Conservation (phyloP, 2,329 filamentous ascomycete genomes). For the Fusarium heterosporum region DNA sequence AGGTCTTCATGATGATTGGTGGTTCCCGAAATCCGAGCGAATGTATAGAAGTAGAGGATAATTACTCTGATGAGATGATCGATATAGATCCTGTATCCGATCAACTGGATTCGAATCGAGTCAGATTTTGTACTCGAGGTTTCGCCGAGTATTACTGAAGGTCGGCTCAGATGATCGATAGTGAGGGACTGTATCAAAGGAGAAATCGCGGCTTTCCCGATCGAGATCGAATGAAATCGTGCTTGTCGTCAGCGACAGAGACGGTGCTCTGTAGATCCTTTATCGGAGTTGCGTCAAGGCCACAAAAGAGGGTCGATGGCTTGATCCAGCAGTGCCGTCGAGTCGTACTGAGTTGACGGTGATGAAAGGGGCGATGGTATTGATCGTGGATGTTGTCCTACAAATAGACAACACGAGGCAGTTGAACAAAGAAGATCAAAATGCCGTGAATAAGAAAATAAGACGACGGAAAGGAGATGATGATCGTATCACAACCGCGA, state of each 20-base stretch:
- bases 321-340: conserved; percentile 27
- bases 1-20: conserved; percentile 49
- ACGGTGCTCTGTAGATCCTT: conserved; percentile 6
- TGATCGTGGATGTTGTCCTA: conserved; percentile 30
- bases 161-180: not conserved
- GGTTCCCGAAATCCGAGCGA: conserved; percentile 21
- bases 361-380: not conserved
- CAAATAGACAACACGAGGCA: conserved; percentile 24
- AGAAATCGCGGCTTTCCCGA: too few species aligned
- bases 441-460: conserved; percentile 31
- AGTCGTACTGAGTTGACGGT: conserved; percentile 8
- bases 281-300: not conserved
- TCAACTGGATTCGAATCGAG: conserved; percentile 44
- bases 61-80: conserved; percentile 1
- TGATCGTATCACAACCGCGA: conserved; percentile 36
- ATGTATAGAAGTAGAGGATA: conserved; percentile 19
- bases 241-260: conserved; percentile 3
- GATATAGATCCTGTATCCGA: conserved; percentile 38
- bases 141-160: too few species aligned
- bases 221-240: conserved; percentile 21
- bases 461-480: conserved; percentile 37
- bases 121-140: conserved; percentile 13
- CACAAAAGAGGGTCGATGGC: conserved; percentile 15
- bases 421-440: conserved; percentile 39
- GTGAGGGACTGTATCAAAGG: too few species aligned